Evolutionary conservation across 2,329 filamentous ascomycete species (phyloP).

Genomic region (Coleophoma eucalyptorum): DNA sequence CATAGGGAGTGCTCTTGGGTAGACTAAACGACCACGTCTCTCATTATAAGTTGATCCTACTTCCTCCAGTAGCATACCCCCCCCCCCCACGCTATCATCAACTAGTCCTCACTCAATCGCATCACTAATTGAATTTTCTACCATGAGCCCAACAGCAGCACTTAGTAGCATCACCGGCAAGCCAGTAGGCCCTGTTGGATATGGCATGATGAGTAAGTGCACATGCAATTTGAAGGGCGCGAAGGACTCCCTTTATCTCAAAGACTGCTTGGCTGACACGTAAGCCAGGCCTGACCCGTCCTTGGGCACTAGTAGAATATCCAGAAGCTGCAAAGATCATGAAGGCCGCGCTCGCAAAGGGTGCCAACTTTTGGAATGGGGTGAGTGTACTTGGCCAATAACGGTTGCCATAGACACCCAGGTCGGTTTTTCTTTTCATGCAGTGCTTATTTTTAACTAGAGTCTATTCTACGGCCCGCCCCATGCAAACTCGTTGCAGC

Average conservation of each 20-base stretch:
- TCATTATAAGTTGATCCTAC: too few relatives aligned
- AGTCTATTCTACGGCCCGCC: slow-evolving; percentile 52
- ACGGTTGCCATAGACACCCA: too few relatives aligned
- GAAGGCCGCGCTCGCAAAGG: slow-evolving; percentile 42
- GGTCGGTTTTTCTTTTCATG: too few relatives aligned
- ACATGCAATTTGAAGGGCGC: neutral
- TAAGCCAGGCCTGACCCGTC: neutral
- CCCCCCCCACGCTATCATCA: too few relatives aligned
- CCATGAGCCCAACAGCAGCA: neutral
- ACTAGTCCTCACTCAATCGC: neutral
- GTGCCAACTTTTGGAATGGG: slow-evolving; percentile 51
- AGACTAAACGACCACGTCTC: too few relatives aligned
- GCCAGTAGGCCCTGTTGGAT: slow-evolving; percentile 45
- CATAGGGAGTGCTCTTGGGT: too few relatives aligned
- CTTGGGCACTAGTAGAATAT: neutral
- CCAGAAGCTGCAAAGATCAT: slow-evolving; percentile 46
- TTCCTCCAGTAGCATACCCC: too few relatives aligned
- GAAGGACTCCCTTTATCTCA: neutral
- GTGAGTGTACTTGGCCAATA: slow-evolving; percentile 34
- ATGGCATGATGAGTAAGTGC: slow-evolving; percentile 39
- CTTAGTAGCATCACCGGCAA: slow-evolving; percentile 27
- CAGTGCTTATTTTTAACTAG: too few relatives aligned
- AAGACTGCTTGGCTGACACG: neutral
- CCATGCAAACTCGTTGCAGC: slow-evolving; percentile 52
- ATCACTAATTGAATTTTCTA: neutral